Evolutionary conservation across 2,329 filamentous ascomycete species (phyloP).

Genomic region (Karstenula rhodostoma): DNA sequence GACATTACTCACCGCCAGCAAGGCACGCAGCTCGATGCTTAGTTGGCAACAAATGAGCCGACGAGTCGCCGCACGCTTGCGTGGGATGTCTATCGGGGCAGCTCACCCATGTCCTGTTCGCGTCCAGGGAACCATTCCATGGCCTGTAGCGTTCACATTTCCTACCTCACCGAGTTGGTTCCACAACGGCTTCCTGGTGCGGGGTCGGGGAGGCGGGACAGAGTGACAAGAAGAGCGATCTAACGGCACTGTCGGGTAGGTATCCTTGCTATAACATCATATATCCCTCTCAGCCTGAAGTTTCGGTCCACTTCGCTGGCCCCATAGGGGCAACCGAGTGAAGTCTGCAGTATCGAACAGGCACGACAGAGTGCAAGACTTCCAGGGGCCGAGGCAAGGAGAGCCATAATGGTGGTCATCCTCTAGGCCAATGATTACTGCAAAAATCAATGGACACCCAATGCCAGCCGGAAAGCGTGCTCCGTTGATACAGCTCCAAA

Average conservation of each 20-base stretch:
- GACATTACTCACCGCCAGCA: constrained; percentile 1
- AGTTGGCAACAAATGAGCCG: constrained; percentile 7
- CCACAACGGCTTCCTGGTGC: constrained; percentile 9
- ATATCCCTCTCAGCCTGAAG: constrained; percentile 4
- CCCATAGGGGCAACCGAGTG: background rate
- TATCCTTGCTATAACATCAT: constrained; percentile 9
- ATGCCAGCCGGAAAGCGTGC: background rate
- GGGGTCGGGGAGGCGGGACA: constrained; percentile 1
- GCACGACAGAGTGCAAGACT: background rate
- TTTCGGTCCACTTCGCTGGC: constrained; percentile 3
- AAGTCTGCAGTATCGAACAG: background rate
- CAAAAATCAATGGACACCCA: background rate
- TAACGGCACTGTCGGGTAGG: constrained; percentile 9
- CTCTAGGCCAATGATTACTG: background rate
- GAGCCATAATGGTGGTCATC: background rate
- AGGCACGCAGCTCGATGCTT: background rate
- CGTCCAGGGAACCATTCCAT: constrained; percentile 15
- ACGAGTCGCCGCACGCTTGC: constrained; percentile 1
- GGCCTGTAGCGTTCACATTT: background rate
- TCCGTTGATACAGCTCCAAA: background rate
- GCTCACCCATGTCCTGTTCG: constrained; percentile 13
- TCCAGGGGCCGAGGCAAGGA: background rate
- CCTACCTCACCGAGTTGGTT: background rate
- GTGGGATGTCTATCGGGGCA: background rate
- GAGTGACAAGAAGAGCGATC: constrained; percentile 7